phyloP scores from a whole-genome alignment of 2,329 filamentous ascomycete genomes.

The Ophioceras dolichostomum region DNA sequence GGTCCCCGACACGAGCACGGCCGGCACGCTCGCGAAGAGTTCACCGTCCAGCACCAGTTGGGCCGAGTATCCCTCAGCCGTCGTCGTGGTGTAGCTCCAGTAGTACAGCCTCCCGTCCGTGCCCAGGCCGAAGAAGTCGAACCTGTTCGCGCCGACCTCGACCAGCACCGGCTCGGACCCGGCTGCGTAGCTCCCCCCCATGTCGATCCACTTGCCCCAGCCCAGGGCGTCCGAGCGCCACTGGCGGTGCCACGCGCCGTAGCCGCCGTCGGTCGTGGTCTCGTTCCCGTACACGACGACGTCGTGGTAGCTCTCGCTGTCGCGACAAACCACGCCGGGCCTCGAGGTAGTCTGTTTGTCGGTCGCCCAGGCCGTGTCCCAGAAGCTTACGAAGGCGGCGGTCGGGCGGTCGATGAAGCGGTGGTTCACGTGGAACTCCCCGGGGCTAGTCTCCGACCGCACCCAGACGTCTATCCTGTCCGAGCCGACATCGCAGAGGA shows the following conservation, averaged over 20 bases:
- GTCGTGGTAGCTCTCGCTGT: neutral
- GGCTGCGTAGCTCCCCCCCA: neutral
- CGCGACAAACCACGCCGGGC: neutral
- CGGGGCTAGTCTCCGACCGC: neutral
- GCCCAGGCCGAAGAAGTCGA: slow-evolving; percentile 2
- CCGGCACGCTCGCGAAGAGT: slow-evolving; percentile 2
- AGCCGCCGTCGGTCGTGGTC: neutral
- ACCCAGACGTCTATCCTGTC: neutral
- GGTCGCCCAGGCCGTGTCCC: neutral
- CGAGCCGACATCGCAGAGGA: neutral
- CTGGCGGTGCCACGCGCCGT: slow-evolving; percentile 1
- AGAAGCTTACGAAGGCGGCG: neutral
- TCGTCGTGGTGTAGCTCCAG: neutral
- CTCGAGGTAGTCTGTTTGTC: no score
- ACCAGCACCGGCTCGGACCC: slow-evolving; percentile 2
- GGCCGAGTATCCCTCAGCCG: neutral
- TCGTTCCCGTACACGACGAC: neutral
- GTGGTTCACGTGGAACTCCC: neutral
- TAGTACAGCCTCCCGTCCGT: neutral
- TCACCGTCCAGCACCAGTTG: no score
- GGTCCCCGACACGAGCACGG: neutral
- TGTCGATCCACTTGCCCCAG: neutral
- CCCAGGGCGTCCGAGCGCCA: neutral
- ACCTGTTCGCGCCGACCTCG: neutral
- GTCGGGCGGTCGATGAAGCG: neutral